phyloP scores from a whole-genome alignment of 371 early-diverging fungal species.

The Apophysomyces elegans region DNA sequence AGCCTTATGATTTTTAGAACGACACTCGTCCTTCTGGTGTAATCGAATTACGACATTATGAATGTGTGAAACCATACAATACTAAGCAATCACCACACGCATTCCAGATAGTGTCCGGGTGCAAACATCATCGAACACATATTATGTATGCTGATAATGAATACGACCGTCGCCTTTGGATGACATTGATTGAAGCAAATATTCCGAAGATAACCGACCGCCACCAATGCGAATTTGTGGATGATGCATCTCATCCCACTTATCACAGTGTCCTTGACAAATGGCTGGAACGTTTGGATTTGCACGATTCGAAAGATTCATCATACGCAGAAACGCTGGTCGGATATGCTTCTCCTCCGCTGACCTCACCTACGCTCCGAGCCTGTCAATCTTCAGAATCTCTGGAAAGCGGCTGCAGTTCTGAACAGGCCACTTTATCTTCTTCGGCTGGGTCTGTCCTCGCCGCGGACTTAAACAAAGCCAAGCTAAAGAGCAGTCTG shows the following conservation, averaged over 20 bases:
- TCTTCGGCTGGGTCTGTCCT: slow-evolving; percentile 2
- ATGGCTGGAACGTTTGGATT: slow-evolving; percentile 35
- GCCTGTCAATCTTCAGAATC: slow-evolving; percentile 7
- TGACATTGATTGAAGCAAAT: slow-evolving; percentile 7
- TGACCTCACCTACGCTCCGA: neutral
- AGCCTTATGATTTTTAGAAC: slow-evolving; percentile 18
- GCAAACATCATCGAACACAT: slow-evolving; percentile 20
- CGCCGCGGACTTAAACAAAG: neutral
- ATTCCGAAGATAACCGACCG: slow-evolving; percentile 9
- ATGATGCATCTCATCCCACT: slow-evolving; percentile 11
- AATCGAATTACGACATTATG: slow-evolving; percentile 27
- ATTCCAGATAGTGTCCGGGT: slow-evolving; percentile 25
- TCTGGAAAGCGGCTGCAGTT: slow-evolving; percentile 2
- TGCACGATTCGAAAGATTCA: slow-evolving; percentile 18
- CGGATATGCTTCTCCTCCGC: slow-evolving; percentile 3
- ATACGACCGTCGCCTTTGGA: slow-evolving; percentile 19
- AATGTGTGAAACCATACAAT: slow-evolving; percentile 1
- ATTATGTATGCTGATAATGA: slow-evolving; percentile 25
- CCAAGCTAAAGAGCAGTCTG: neutral
- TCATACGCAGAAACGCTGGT: neutral
- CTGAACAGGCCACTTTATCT: neutral
- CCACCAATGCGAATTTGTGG: slow-evolving; percentile 14
- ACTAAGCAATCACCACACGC: slow-evolving; percentile 17
- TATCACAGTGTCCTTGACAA: slow-evolving; percentile 31
- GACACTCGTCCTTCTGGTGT: slow-evolving; percentile 23